Evolutionary conservation across 1,284 basidiomycete species (phyloP).

Genomic region (Phylloboletellus chloephorus): DNA sequence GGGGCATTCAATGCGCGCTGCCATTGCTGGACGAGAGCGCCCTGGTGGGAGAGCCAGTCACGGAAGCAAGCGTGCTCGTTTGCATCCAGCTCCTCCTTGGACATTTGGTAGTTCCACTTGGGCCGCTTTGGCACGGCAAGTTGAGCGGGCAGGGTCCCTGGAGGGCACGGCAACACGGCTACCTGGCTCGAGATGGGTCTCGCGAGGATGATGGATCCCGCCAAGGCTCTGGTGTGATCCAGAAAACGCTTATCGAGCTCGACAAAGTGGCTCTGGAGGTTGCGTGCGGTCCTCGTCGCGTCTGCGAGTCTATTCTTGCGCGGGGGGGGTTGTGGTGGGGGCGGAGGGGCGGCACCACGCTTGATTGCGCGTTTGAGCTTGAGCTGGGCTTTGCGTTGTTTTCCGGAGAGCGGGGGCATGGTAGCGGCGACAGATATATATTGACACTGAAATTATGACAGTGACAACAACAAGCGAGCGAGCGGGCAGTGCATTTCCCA

Average conservation of each 20-base stretch:
- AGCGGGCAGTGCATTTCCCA: too few species aligned
- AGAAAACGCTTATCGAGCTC: slow-evolving; percentile 61
- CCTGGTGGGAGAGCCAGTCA: slow-evolving; percentile 67
- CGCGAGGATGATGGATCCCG: slow-evolving; percentile 47
- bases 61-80: slow-evolving; percentile 79
- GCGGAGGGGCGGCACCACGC: slow-evolving; percentile 61
- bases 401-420: slow-evolving; percentile 57
- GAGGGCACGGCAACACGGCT: slow-evolving; percentile 36
- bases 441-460: background rate
- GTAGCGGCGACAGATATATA: slow-evolving; percentile 12
- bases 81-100: slow-evolving; percentile 79
- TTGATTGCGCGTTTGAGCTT: slow-evolving; percentile 78
- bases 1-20: slow-evolving; percentile 27
- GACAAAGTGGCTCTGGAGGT: slow-evolving; percentile 69
- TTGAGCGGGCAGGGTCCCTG: slow-evolving; percentile 34
- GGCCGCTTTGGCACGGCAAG: slow-evolving; percentile 56
- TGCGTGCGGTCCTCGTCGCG: slow-evolving; percentile 30
- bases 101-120: slow-evolving; percentile 79
- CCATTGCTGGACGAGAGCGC: slow-evolving; percentile 54
- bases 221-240: slow-evolving; percentile 54
- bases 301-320: slow-evolving; percentile 13
- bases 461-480: too few species aligned
- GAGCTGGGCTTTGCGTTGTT: slow-evolving; percentile 65
- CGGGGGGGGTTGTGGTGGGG: slow-evolving; percentile 24
- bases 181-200: slow-evolving; percentile 53